Evolutionary conservation across 306 rosid genomes (phyloP).

Genomic region (Mucuna pruriens): DNA sequence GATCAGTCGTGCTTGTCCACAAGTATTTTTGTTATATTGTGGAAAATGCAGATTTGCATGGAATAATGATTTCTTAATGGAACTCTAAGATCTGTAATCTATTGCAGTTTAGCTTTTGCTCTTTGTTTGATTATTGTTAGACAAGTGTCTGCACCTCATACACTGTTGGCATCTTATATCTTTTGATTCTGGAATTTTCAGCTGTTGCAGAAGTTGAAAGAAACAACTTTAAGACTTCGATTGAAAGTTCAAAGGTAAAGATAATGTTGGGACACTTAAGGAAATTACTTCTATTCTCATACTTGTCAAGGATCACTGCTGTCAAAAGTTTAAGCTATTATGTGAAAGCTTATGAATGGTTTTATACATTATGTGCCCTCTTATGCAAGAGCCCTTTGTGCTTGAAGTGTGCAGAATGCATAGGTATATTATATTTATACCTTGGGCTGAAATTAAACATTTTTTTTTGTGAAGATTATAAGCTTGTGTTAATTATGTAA

Average conservation of each 20-base stretch:
- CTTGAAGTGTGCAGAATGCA: too few species aligned
- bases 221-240: slow-evolving; percentile 50
- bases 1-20: not conserved
- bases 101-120: not conserved
- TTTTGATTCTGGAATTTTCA: slow-evolving; percentile 18
- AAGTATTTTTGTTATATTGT: not conserved
- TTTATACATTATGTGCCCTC: not conserved
- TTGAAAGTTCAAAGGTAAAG: slow-evolving; percentile 75
- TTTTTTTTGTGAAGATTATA: not conserved
- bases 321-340: slow-evolving; percentile 8
- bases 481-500: slow-evolving; percentile 1
- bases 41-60: not conserved
- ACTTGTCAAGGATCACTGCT: not conserved
- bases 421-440: not conserved
- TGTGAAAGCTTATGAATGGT: not conserved
- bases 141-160: not conserved
- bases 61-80: not conserved
- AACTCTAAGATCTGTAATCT: not conserved
- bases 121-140: not conserved
- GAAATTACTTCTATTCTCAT: slow-evolving; percentile 10
- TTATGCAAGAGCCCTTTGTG: too few species aligned
- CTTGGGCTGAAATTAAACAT: not conserved
- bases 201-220: slow-evolving; percentile 58
- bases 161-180: slow-evolving; percentile 9
- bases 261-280: slow-evolving; percentile 4